Evolutionary conservation across 2,329 filamentous ascomycete genomes (phyloP).

Genomic region (Ophiostoma perfectum): DNA sequence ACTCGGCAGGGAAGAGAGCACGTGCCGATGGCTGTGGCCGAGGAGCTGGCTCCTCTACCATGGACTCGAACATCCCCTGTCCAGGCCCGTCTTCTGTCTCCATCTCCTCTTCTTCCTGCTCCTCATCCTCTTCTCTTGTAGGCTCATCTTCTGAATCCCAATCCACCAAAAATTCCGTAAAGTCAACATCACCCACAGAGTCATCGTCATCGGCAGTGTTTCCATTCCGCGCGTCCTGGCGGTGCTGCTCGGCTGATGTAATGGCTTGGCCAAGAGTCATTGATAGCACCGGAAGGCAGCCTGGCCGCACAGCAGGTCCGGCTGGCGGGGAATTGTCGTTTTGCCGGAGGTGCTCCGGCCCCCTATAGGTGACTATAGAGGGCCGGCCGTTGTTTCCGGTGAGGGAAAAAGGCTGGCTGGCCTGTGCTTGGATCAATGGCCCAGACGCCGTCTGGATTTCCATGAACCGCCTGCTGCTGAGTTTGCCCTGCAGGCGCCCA

Average conservation of each 20-base stretch:
- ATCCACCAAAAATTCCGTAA: not conserved
- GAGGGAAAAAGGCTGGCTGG: not conserved
- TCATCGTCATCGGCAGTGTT: not conserved
- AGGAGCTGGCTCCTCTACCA: too few species aligned
- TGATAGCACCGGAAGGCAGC: not conserved
- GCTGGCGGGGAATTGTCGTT: not conserved
- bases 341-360: not conserved
- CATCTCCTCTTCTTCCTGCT: not conserved
- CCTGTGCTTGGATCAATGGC: not conserved
- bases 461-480: too few species aligned
- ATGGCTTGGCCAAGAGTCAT: not conserved
- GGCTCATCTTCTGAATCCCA: not conserved
- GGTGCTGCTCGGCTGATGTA: not conserved
- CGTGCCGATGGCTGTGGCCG: not conserved
- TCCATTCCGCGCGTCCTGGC: not conserved
- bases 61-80: too few species aligned
- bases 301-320: not conserved
- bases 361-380: not conserved
- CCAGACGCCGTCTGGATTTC: too few species aligned
- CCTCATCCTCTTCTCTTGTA: not conserved
- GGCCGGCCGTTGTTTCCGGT: too few species aligned
- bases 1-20: not conserved
- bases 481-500: too few species aligned
- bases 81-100: not conserved
- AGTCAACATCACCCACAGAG: not conserved